Percentiles rank a stretch among this genome's conserved stretches.
Conservation (phyloP, 805 yeast genomes). For the Sungouiozyma intestinalis region DNA sequence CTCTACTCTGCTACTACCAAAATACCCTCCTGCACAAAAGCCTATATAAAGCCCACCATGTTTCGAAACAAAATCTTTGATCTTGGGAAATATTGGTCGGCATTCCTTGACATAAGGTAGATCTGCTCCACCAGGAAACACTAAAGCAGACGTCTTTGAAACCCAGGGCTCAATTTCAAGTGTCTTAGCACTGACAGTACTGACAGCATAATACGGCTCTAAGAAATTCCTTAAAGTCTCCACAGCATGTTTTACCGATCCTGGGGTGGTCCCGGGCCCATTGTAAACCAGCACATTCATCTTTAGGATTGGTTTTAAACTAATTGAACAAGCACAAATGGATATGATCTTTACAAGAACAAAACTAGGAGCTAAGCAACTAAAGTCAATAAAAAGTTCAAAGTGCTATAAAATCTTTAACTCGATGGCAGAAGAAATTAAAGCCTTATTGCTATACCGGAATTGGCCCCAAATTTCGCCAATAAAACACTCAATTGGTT, state of each 20-base stretch:
- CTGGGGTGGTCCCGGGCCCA: slow-evolving; percentile 79
- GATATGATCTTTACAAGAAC: not conserved
- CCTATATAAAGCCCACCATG: slow-evolving; percentile 81
- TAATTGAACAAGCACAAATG: not conserved
- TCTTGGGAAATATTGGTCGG: slow-evolving; percentile 55
- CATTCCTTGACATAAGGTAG: slow-evolving; percentile 68
- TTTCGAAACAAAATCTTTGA: slow-evolving; percentile 53
- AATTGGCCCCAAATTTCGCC: too few relatives aligned
- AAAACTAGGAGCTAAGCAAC: too few relatives aligned
- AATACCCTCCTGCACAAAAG: slow-evolving; percentile 94
- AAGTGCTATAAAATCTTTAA: not conserved
- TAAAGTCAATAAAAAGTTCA: not conserved
- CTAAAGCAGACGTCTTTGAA: slow-evolving; percentile 63
- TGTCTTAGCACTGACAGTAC: slow-evolving; percentile 51
- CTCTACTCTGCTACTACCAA: slow-evolving; percentile 62
- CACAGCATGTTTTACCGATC: slow-evolving; percentile 73
- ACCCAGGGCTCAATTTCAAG: slow-evolving; percentile 82
- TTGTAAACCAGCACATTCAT: slow-evolving; percentile 69
- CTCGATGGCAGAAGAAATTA: not conserved
- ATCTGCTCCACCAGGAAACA: slow-evolving; percentile 96
- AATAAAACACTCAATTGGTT: not conserved
- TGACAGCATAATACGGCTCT: slow-evolving; percentile 84
- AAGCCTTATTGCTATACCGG: too few relatives aligned
- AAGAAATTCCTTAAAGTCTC: slow-evolving; percentile 64
- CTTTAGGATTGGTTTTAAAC: slow-evolving; percentile 4